A percentile compares a stretch with the other conserved stretches of the same genome.
Conservation (phyloP, 2,329 filamentous ascomycete genomes). For the Verticillium nubilum region DNA sequence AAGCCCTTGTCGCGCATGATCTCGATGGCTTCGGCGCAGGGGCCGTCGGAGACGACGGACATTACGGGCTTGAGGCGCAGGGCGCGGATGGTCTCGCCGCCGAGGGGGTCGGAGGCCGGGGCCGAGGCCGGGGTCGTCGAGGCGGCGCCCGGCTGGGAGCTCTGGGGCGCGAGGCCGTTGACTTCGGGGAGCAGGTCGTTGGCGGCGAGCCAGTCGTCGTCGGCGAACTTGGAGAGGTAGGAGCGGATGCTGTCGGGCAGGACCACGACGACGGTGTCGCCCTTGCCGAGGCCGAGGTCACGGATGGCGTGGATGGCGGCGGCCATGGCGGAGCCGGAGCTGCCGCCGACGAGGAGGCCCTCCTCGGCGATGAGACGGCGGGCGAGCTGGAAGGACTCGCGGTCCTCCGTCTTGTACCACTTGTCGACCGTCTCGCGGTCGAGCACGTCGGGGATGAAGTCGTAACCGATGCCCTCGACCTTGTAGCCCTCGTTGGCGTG, state of each 20-base stretch:
- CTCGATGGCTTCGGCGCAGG: constrained; percentile 86
- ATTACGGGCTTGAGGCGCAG: constrained; percentile 92
- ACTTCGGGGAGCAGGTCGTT: constrained; percentile 77
- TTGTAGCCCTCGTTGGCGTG: constrained; percentile 85
- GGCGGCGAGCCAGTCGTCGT: constrained; percentile 97
- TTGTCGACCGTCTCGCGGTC: constrained; percentile 75
- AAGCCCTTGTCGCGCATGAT: constrained; percentile 98
- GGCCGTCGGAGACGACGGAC: constrained; percentile 65
- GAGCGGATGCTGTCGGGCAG: constrained; percentile 94
- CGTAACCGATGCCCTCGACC: constrained; percentile 97
- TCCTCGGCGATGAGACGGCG: constrained; percentile 89
- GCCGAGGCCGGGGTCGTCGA: constrained; percentile 25
- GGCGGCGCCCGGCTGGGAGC: constrained; percentile 28
- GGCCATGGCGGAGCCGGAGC: constrained; percentile 85
- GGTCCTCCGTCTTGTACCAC: constrained; percentile 98
- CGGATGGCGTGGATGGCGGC: constrained; percentile 72
- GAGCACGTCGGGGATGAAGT: constrained; percentile 94
- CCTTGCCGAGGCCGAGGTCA: constrained; percentile 71
- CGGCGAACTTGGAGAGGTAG: constrained; percentile 96
- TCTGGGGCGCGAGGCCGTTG: constrained; percentile 42
- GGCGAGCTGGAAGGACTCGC: constrained; percentile 86
- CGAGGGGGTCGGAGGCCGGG: constrained; percentile 61
- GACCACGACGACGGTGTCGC: constrained; percentile 84
- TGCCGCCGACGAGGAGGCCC: constrained; percentile 87
- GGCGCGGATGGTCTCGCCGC: constrained; percentile 70